Evolutionary conservation across 2,329 filamentous ascomycete genomes (phyloP).

Genomic region (Fusarium nematophilum): DNA sequence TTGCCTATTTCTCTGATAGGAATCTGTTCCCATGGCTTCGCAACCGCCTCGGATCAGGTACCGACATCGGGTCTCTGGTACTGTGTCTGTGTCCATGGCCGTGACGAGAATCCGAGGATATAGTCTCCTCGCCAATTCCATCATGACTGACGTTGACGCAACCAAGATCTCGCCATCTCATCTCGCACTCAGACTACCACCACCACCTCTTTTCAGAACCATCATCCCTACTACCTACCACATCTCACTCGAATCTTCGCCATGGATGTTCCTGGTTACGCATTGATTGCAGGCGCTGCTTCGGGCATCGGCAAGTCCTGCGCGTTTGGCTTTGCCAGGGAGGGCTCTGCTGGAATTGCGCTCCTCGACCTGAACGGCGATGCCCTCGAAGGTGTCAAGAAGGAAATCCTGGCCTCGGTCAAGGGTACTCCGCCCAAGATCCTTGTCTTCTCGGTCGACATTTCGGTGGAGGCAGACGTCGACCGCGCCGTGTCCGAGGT

Average conservation of each 20-base stretch:
- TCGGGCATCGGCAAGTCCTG: constrained; percentile 49
- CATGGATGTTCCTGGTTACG: constrained; percentile 47
- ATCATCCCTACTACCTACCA: too few relatives aligned
- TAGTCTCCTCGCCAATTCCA: too few relatives aligned
- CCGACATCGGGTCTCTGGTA: too few relatives aligned
- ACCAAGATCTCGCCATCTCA: too few relatives aligned
- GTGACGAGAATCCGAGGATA: too few relatives aligned
- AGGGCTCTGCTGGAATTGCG: constrained; percentile 45
- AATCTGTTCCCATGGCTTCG: too few relatives aligned
- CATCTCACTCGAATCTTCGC: rapidly evolving
- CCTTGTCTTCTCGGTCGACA: constrained; percentile 33
- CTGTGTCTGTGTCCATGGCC: too few relatives aligned
- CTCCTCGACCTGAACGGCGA: constrained; percentile 44
- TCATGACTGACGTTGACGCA: too few relatives aligned
- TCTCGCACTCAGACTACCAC: too few relatives aligned
- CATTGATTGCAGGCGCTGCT: constrained; percentile 47
- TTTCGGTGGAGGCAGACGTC: constrained; percentile 44
- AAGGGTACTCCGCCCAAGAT: not conserved
- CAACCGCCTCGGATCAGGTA: too few relatives aligned
- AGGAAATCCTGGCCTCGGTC: constrained; percentile 27
- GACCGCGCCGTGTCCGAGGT: constrained; percentile 40
- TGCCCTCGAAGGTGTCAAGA: constrained; percentile 24
- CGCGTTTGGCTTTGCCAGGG: constrained; percentile 42
- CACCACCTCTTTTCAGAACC: too few relatives aligned
- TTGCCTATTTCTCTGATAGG: too few relatives aligned